Percentiles rank a stretch among this genome's conserved stretches.
Evolutionary conservation across 352 stramenopile genomes (phyloP).

Genomic region (Phytopythium delawarense): DNA sequence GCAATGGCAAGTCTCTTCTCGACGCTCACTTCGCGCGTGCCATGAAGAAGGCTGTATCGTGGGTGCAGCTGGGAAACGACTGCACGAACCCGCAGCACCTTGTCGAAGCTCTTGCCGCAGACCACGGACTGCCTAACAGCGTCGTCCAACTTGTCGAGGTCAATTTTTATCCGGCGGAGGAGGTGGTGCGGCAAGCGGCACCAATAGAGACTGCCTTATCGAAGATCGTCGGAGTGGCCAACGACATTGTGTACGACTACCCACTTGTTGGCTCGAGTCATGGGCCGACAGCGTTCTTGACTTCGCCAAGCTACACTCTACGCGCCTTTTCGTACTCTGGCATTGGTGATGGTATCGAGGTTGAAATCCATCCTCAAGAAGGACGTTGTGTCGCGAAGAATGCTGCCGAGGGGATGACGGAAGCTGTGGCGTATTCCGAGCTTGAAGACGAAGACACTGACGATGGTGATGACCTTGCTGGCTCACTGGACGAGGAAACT

Average conservation of each 20-base stretch:
- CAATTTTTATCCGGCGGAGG: background rate
- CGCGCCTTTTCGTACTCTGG: constrained; percentile 1
- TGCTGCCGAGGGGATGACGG: background rate
- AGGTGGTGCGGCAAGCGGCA: background rate
- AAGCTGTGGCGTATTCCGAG: background rate
- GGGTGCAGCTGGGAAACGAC: constrained; percentile 12
- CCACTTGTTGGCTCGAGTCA: background rate
- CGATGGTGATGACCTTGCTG: background rate
- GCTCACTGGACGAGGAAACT: background rate
- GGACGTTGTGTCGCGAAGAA: background rate
- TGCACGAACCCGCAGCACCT: constrained; percentile 9
- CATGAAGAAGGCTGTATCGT: constrained; percentile 2
- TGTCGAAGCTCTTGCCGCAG: constrained; percentile 4
- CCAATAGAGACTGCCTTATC: background rate
- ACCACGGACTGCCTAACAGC: constrained; percentile 14
- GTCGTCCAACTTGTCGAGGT: constrained; percentile 6
- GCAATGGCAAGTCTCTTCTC: constrained; percentile 15
- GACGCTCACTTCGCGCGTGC: constrained; percentile 17
- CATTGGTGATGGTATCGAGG: background rate
- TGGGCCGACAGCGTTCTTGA: background rate
- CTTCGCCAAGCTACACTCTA: background rate
- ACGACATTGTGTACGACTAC: background rate
- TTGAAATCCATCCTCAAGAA: background rate
- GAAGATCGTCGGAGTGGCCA: background rate
- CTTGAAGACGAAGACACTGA: background rate